Evolutionary conservation across 2,329 filamentous ascomycete genomes (phyloP).

Genomic region (Alternaria solani): DNA sequence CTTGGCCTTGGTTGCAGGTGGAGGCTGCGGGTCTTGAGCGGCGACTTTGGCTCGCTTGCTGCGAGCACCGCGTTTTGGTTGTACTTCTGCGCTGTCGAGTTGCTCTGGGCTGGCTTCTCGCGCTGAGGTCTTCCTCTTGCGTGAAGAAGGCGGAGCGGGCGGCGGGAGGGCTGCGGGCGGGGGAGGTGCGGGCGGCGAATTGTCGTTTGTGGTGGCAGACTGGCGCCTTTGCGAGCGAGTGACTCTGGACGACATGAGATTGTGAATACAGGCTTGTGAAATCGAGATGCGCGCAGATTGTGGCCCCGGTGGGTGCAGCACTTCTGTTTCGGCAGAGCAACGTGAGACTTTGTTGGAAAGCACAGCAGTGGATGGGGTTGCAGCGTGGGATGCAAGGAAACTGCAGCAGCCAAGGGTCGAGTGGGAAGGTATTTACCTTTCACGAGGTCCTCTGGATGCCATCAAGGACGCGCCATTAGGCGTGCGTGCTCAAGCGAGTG

Average conservation of each 20-base stretch:
- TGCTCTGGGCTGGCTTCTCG: slow-evolving; percentile 57
- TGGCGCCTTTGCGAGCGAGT: slow-evolving; percentile 95
- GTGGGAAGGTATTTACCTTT: slow-evolving; percentile 32
- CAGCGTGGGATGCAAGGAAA: background rate
- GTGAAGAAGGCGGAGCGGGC: slow-evolving; percentile 56
- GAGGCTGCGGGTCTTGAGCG: slow-evolving; percentile 56
- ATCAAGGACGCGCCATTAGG: slow-evolving; percentile 50
- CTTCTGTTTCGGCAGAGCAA: slow-evolving; percentile 32
- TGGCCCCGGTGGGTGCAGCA: slow-evolving; percentile 40
- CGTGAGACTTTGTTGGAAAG: slow-evolving; percentile 26
- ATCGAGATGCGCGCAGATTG: slow-evolving; percentile 42
- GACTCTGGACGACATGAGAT: slow-evolving; percentile 96
- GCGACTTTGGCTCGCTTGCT: slow-evolving; percentile 71
- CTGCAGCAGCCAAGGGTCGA: slow-evolving; percentile 26
- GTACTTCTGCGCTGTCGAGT: slow-evolving; percentile 42
- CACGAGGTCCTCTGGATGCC: slow-evolving; percentile 38
- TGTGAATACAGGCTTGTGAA: slow-evolving; percentile 41
- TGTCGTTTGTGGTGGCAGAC: slow-evolving; percentile 63
- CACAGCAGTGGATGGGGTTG: slow-evolving; percentile 18
- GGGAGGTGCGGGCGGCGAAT: slow-evolving; percentile 46
- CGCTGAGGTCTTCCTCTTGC: slow-evolving; percentile 78
- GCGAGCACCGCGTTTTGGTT: slow-evolving; percentile 47
- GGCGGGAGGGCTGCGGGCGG: slow-evolving; percentile 55
- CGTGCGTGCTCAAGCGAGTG: slow-evolving; percentile 49
- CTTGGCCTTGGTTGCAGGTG: slow-evolving; percentile 58